Base-by-base conservation (phyloP, 2,329 filamentous ascomycete genomes). In the Beauveria varroae region DNA sequence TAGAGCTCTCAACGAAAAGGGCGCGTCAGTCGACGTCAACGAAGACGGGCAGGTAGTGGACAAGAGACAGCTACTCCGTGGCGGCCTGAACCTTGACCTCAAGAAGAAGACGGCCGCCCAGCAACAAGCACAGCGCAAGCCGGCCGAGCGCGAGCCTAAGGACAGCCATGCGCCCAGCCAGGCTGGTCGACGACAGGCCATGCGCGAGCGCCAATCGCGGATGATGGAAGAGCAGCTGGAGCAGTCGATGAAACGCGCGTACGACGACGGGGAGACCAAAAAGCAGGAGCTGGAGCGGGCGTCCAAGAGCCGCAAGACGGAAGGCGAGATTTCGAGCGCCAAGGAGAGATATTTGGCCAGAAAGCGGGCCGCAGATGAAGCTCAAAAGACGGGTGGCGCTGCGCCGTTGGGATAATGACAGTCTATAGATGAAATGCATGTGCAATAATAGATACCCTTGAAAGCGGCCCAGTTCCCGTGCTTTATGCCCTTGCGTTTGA, bases 21-120 rank as follows among this genome's bases (percentile, higher is more conserved):
- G 77, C 64, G 86, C 76, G 0, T 76, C 78, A 3, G 82, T 95
- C 44, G 82, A 85, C 8, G 75, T 93, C 67, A 93, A 93, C 68
- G 90, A 95, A 64, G 90, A 95, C 44, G 90, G 90, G 0, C 85
- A 93, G 70, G 86, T 95, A 1, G 87, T 91, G 28, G 90, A 96
- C 71, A 93, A 92, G 77, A 81, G 90, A n/a, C 87, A 95, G 71
- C 78, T 95, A 9, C 81, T 96, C 7, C 81, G 78, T 52, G 88
- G 89, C 7, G 90, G 90, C 28, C 79, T 96, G 57, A 96, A 96
- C 67, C 75, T 95, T 20, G 81, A 81, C 55, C 77, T 81, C 0
- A 87, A 84, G 70, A 86, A 86, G 66, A 86, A 85, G 71, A 68
- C 71, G 10, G 58, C 58, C 4, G 50, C 18, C 75, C 81, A 61